Evolutionary conservation across 2,329 filamentous ascomycete genomes (phyloP).

Genomic region (Ceratocystis cubensis): DNA sequence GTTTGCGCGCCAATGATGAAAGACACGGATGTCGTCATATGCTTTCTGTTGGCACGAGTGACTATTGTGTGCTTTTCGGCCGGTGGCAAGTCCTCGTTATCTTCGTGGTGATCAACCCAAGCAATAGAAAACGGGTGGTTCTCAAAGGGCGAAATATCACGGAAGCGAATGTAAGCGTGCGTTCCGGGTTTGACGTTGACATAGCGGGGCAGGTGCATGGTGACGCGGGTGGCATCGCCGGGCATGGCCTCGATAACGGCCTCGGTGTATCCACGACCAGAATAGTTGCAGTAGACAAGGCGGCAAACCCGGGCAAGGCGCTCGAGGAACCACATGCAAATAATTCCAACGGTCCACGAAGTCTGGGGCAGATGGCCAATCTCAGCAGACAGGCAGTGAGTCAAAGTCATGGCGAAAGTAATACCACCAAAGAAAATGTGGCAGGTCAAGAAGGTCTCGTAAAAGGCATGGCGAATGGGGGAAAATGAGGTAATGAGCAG

Average conservation of each 20-base stretch:
- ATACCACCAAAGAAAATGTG: slow-evolving; percentile 67
- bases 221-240: slow-evolving; percentile 58
- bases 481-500: slow-evolving; percentile 61
- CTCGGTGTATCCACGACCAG: slow-evolving; percentile 44
- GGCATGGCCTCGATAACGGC: slow-evolving; percentile 56
- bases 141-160: slow-evolving; percentile 53
- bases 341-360: slow-evolving; percentile 59
- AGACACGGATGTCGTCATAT: slow-evolving; percentile 48
- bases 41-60: slow-evolving; percentile 31
- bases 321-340: slow-evolving; percentile 68
- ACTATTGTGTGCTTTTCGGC: slow-evolving; percentile 33
- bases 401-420: slow-evolving; percentile 58
- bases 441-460: slow-evolving; percentile 84
- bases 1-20: slow-evolving; percentile 80
- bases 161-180: slow-evolving; percentile 63
- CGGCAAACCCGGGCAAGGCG: slow-evolving; percentile 50
- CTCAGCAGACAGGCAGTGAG: slow-evolving; percentile 59
- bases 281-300: slow-evolving; percentile 55
- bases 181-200: slow-evolving; percentile 56
- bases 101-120: slow-evolving; percentile 50
- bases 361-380: slow-evolving; percentile 59
- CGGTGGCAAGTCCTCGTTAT: slow-evolving; percentile 30
- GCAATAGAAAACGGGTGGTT: slow-evolving; percentile 69
- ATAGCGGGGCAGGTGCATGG: slow-evolving; percentile 54
- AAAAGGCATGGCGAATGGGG: slow-evolving; percentile 82